phyloP scores from a whole-genome alignment of 202 grass and related monocot genomes.

The Zoysia matrella region DNA sequence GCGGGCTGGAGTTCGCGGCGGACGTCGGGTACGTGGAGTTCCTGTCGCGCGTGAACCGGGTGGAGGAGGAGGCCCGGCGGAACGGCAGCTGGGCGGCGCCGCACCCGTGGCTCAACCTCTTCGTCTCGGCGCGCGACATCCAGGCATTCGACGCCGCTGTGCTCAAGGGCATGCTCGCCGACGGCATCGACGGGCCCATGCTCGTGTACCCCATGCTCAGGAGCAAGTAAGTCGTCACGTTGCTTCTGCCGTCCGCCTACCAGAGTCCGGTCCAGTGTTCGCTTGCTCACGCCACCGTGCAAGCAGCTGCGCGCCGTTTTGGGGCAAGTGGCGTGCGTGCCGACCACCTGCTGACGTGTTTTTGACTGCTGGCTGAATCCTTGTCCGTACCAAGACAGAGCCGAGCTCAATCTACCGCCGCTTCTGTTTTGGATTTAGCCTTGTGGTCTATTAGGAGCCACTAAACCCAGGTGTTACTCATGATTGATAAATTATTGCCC shows the following conservation, averaged over 20 bases:
- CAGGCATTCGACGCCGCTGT: constrained; percentile 63
- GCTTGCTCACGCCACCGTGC: constrained; percentile 19
- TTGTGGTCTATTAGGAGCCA: constrained; percentile 26
- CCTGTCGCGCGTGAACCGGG: constrained; percentile 75
- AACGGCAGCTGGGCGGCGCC: constrained; percentile 85
- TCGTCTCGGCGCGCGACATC: constrained; percentile 73
- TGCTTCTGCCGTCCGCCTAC: neutral
- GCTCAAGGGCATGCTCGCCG: constrained; percentile 63
- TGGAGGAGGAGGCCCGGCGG: constrained; percentile 79
- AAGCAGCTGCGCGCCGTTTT: neutral
- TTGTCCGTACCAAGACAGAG: no score
- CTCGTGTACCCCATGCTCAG: constrained; percentile 88
- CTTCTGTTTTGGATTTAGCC: constrained; percentile 51
- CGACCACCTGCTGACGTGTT: neutral
- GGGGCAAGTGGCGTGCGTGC: neutral
- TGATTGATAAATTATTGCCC: constrained; percentile 36
- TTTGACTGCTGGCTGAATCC: neutral
- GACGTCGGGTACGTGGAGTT: constrained; percentile 86
- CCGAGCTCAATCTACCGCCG: neutral
- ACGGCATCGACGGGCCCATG: constrained; percentile 93
- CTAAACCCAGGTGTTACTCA: constrained; percentile 31
- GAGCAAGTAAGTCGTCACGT: constrained; percentile 62
- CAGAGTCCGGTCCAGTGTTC: neutral
- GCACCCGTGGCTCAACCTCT: constrained; percentile 98
- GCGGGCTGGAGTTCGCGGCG: constrained; percentile 76